phyloP scores from a whole-genome alignment of 2,329 filamentous ascomycete species.

The Neofusicoccum kwambonambiense region DNA sequence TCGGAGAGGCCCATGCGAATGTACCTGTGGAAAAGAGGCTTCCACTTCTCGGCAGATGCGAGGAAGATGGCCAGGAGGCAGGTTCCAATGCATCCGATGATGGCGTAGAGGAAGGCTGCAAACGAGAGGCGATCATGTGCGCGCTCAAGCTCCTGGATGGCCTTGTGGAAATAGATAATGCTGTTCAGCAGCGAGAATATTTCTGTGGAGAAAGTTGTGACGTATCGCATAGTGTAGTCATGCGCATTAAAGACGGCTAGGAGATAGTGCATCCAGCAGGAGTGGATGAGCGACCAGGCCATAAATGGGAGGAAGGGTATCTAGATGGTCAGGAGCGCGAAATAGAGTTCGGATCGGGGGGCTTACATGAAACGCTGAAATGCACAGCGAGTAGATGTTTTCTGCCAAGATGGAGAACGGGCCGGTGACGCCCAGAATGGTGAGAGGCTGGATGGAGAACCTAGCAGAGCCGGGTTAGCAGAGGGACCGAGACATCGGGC shows the following conservation, averaged over 20 bases:
- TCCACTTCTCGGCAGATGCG: conserved; percentile 62
- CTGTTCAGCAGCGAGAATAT: conserved; percentile 67
- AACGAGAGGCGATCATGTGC: conserved; percentile 58
- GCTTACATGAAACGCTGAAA: conserved; percentile 53
- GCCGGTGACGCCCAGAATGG: conserved; percentile 64
- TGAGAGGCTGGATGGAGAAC: conserved; percentile 62
- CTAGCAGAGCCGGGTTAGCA: conserved; percentile 25
- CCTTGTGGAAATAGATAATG: conserved; percentile 68
- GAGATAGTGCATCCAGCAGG: conserved; percentile 64
- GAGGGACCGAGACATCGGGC: not conserved
- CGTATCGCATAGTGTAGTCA: conserved; percentile 70
- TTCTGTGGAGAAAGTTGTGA: conserved; percentile 65
- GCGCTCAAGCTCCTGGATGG: conserved; percentile 62
- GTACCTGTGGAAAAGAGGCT: conserved; percentile 61
- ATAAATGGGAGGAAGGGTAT: conserved; percentile 63
- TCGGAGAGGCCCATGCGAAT: conserved; percentile 61
- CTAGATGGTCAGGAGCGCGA: conserved; percentile 28
- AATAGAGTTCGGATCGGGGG: not conserved
- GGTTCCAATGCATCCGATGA: conserved; percentile 64
- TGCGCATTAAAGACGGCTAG: conserved; percentile 66
- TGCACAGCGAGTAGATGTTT: conserved; percentile 61
- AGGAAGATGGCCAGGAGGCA: conserved; percentile 62
- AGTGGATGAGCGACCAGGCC: conserved; percentile 66
- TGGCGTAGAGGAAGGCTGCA: conserved; percentile 63
- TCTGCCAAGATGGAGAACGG: conserved; percentile 67